phyloP scores from a whole-genome alignment of 2,329 filamentous ascomycete genomes.

The Ophiosphaerella herpotricha region DNA sequence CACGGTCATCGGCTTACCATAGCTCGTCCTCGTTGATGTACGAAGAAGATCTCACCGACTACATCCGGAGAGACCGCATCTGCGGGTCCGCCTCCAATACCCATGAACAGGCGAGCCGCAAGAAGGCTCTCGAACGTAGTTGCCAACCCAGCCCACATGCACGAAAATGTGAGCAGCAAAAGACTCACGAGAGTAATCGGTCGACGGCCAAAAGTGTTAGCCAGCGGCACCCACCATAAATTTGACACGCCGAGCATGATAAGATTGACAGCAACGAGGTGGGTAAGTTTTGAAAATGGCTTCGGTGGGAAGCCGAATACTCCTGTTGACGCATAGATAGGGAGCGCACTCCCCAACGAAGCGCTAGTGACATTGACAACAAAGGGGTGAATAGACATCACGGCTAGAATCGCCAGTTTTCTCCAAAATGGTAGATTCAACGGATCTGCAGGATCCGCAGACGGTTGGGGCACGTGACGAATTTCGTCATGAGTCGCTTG shows the following conservation, averaged over 20 bases:
- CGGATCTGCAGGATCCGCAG: slow-evolving; percentile 47
- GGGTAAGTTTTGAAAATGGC: slow-evolving; percentile 38
- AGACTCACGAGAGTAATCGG: slow-evolving; percentile 45
- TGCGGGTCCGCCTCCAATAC: slow-evolving; percentile 42
- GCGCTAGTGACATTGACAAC: slow-evolving; percentile 45
- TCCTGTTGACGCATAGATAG: slow-evolving; percentile 39
- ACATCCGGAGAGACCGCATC: slow-evolving; percentile 49
- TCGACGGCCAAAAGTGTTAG: slow-evolving; percentile 48
- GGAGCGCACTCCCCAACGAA: slow-evolving; percentile 44
- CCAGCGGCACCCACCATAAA: slow-evolving; percentile 49
- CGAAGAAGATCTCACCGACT: slow-evolving; percentile 50
- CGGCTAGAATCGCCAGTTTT: slow-evolving; percentile 41
- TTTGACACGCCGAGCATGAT: slow-evolving; percentile 48
- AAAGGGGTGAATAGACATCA: slow-evolving; percentile 47
- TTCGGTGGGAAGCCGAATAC: slow-evolving; percentile 37
- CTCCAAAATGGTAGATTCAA: slow-evolving; percentile 47
- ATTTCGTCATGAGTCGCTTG: slow-evolving; percentile 42
- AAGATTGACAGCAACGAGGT: slow-evolving; percentile 47
- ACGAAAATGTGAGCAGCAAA: slow-evolving; percentile 38
- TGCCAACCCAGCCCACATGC: slow-evolving; percentile 49
- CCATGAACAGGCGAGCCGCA: slow-evolving; percentile 46
- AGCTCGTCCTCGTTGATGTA: slow-evolving; percentile 48
- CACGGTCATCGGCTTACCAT: slow-evolving; percentile 32
- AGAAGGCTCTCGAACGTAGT: slow-evolving; percentile 43
- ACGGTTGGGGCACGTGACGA: slow-evolving; percentile 47